A percentile compares a stretch with the other conserved stretches of the same genome.
phyloP scores from a whole-genome alignment of 768 basidiomycete genomes.

The Mrakia hoshinonis region DNA sequence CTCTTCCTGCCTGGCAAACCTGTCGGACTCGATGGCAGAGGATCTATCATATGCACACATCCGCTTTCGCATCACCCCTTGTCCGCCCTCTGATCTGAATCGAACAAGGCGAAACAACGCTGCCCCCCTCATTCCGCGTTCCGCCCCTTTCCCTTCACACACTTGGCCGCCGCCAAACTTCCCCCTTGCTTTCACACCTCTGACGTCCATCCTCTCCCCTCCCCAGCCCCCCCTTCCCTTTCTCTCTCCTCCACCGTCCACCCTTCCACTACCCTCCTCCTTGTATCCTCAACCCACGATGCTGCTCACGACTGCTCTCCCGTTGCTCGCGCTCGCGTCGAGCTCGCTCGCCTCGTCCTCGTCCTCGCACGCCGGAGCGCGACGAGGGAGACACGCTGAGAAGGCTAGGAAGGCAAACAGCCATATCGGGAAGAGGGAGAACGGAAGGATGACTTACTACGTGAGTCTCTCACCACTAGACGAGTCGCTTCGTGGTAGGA shows the following conservation, averaged over 20 bases:
- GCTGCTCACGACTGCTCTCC: background rate
- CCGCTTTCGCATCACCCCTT: too few species aligned
- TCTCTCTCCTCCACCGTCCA: background rate
- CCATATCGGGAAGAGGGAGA: background rate
- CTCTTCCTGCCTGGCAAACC: background rate
- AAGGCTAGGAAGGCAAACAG: background rate
- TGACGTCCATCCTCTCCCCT: background rate
- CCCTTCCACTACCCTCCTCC: background rate
- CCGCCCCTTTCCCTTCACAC: background rate
- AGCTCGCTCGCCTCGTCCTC: background rate
- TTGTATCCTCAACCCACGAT: background rate
- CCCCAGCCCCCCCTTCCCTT: background rate
- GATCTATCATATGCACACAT: too few species aligned
- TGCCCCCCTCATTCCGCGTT: background rate
- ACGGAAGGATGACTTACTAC: constrained; percentile 5
- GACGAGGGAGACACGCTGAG: background rate
- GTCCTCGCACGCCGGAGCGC: background rate
- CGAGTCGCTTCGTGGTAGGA: too few species aligned
- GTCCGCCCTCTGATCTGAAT: background rate
- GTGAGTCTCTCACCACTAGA: too few species aligned
- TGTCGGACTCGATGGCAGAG: too few species aligned
- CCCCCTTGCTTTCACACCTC: background rate
- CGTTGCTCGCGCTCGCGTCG: background rate
- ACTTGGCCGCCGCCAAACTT: background rate
- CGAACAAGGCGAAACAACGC: too few species aligned